phyloP scores from a whole-genome alignment of 192 early-diverging fungal species.

The Backusella tarrabulga region DNA sequence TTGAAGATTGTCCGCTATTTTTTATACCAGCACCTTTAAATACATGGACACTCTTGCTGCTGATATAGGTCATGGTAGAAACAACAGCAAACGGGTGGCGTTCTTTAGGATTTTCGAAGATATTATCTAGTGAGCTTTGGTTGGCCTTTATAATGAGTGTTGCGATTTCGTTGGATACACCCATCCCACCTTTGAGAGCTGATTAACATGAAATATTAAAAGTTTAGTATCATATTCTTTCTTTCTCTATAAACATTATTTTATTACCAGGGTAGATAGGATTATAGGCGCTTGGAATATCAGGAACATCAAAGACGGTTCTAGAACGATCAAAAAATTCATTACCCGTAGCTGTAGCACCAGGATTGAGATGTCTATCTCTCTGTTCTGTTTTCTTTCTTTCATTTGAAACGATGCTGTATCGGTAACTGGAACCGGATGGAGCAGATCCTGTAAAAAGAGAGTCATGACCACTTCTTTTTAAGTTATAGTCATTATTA shows the following conservation, averaged over 20 bases:
- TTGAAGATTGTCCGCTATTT: slow-evolving; percentile 45
- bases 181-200: slow-evolving; percentile 21
- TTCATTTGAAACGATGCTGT: neutral
- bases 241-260: neutral
- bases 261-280: slow-evolving; percentile 38
- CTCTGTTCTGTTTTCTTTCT: neutral
- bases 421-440: slow-evolving; percentile 5
- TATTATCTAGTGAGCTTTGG: neutral
- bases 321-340: slow-evolving; percentile 43
- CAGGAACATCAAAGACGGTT: slow-evolving; percentile 25
- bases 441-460: slow-evolving; percentile 14
- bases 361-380: neutral
- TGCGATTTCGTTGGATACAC: slow-evolving; percentile 38
- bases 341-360: slow-evolving; percentile 25
- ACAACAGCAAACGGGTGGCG: slow-evolving; percentile 8
- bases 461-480: neutral
- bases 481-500: slow-evolving; percentile 1
- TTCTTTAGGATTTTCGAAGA: neutral
- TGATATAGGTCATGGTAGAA: slow-evolving; percentile 38
- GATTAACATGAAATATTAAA: neutral
- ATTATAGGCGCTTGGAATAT: slow-evolving; percentile 39
- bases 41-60: slow-evolving; percentile 29
- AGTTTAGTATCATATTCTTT: neutral
- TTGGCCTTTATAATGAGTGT: slow-evolving; percentile 6
- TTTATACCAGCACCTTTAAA: slow-evolving; percentile 38